Evolutionary conservation across 805 yeast genomes (phyloP).

Genomic region (Metschnikowia santaceciliae): DNA sequence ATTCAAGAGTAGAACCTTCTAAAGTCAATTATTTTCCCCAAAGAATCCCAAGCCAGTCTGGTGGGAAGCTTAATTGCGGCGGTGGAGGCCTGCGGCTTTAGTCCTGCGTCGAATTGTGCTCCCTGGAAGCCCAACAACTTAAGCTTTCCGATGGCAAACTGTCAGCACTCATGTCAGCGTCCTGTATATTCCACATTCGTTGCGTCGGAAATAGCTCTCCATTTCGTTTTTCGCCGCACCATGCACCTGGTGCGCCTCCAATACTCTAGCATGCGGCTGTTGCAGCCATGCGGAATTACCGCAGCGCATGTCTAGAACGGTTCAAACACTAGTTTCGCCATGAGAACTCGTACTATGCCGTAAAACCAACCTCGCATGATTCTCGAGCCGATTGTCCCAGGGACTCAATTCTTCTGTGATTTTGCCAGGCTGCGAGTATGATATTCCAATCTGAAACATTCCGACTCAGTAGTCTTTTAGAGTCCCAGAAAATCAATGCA

Average conservation of each 20-base stretch:
- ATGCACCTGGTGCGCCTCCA: slow-evolving; percentile 1
- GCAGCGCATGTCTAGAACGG: not conserved
- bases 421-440: not conserved
- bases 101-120: not conserved
- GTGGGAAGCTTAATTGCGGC: not conserved
- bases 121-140: not conserved
- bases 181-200: not conserved
- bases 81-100: not conserved
- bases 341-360: not conserved
- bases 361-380: not conserved
- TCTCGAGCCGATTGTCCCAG: not conserved
- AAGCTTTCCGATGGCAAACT: not conserved
- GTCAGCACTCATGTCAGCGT: not conserved
- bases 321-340: not conserved
- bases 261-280: not conserved
- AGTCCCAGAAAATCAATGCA: not conserved
- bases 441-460: not conserved
- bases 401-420: too few relatives aligned
- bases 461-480: not conserved
- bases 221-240: not conserved
- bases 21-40: not conserved
- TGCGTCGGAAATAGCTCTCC: not conserved
- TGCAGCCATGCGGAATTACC: slow-evolving; percentile 1
- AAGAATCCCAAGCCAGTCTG: not conserved
- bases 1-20: not conserved